Conservation (phyloP, 1,284 basidiomycete species). For the Fomitiporia mediterranea region DNA sequence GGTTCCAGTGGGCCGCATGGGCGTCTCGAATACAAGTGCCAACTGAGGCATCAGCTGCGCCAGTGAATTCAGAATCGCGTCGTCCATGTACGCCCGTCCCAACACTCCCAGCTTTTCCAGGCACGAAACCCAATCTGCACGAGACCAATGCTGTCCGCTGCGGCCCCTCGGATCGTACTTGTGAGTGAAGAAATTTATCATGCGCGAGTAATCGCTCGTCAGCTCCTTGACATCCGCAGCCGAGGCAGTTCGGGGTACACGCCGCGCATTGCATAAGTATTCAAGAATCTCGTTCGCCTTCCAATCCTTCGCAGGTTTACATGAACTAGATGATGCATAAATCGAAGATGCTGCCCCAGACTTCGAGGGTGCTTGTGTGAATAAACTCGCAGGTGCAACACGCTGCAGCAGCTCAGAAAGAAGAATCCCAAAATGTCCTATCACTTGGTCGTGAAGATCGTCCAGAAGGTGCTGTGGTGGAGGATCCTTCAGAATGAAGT, state of each 20-base stretch:
- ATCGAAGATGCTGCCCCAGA: constrained; percentile 42
- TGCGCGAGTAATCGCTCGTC: constrained; percentile 29
- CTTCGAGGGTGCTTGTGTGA: constrained; percentile 28
- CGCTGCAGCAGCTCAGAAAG: constrained; percentile 52
- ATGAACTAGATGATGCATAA: constrained; percentile 48
- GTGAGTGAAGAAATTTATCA: constrained; percentile 47
- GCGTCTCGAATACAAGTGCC: constrained; percentile 42
- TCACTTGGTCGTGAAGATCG: constrained; percentile 60
- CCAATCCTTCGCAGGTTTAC: constrained; percentile 47
- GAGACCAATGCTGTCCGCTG: constrained; percentile 65
- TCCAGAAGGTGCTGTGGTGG: constrained; percentile 51
- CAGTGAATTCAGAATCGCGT: constrained; percentile 45
- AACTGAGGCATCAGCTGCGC: constrained; percentile 44
- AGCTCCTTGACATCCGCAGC: constrained; percentile 16
- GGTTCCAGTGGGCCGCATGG: constrained; percentile 42
- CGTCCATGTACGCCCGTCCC: constrained; percentile 49
- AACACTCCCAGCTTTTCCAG: constrained; percentile 44
- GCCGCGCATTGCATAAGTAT: constrained; percentile 43
- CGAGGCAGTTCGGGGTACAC: constrained; percentile 9
- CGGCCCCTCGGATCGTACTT: constrained; percentile 45
- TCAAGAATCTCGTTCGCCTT: constrained; percentile 48
- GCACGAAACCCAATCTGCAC: constrained; percentile 55
- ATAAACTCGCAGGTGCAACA: constrained; percentile 31
- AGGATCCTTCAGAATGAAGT: constrained; percentile 22
- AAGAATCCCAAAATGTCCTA: constrained; percentile 60